Base-by-base conservation (phyloP, 768 basidiomycete species). In the Ramaria sp. region DNA sequence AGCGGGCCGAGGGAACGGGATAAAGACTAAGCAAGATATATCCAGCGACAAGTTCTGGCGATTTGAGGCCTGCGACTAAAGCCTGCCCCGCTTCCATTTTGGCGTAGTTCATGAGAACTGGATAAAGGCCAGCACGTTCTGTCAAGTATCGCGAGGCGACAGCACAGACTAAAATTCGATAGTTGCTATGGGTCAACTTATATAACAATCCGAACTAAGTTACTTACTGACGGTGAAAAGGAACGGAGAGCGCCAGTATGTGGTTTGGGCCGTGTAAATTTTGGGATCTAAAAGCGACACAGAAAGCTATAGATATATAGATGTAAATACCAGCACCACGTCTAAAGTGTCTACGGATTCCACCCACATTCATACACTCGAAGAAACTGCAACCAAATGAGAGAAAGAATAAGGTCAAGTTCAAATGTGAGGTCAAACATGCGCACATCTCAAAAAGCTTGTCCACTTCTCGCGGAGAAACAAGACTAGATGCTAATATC, bases 141-240 rank as follows among this genome's bases (percentile, higher is more conserved):
- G 75, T 65, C 64, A 90, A 88, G 69, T 86, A 92, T 58, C 91
- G 76, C 12, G 91, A 91, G 5, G 92, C 82, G 56, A 93, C 80
- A 1, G 89, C 91, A 66, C 92, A 95, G 41, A 96, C 88, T 89
- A 17, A 43, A 49, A 31, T 7, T 53, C 0, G 17, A 55, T 42
- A 33, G 22, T 60, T 34, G 67, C 52, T 39, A 53, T 42, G 48
- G 3, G 34, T 27, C 31, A 30, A 34, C 46, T 39, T n/a, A 10
- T 13, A n/a, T 3, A 6, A n/a, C 1, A 37, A 33, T 2, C 24
- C 4, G 51, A 7, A 54, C 22, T 20, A 27, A 31, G 42, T 13
- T 61, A 81, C 83, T 79, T 63, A 91, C 88, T 80, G 58, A 91
- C 89, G 33, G 93, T 94, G 70, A 95, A 92, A 38, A 97, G 69